Conservation (phyloP, 164 flowering plant genomes). For the Echeveria elegans region DNA sequence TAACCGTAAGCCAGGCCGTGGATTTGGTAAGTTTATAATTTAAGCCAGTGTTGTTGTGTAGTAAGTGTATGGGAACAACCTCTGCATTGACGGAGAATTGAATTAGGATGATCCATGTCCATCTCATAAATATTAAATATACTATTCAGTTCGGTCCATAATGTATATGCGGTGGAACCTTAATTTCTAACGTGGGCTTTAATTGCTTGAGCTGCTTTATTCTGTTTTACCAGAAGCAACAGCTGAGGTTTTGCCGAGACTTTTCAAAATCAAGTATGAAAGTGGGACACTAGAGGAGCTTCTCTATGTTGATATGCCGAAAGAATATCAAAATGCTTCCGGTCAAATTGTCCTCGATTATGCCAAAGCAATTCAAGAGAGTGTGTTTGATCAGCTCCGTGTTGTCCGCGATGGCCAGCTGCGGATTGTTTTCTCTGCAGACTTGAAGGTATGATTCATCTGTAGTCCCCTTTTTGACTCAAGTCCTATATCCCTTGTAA, state of each 20-base stretch:
- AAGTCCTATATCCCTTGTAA: background rate
- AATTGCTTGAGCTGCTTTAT: background rate
- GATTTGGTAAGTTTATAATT: constrained; percentile 64
- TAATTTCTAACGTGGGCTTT: background rate
- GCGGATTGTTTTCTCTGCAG: constrained; percentile 87
- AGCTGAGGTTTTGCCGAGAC: constrained; percentile 95
- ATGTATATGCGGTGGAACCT: background rate
- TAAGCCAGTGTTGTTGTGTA: background rate
- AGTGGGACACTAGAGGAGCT: constrained; percentile 98
- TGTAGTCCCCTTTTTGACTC: background rate
- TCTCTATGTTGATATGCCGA: constrained; percentile 97
- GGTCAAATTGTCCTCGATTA: constrained; percentile 97
- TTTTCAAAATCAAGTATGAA: constrained; percentile 96
- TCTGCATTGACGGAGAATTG: background rate
- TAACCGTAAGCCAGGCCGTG: constrained; percentile 96
- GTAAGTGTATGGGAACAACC: background rate
- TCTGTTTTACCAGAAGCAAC: constrained; percentile 68
- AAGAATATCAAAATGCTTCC: constrained; percentile 78
- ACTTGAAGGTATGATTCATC: constrained; percentile 56
- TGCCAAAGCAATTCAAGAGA: constrained; percentile 97
- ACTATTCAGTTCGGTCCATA: background rate
- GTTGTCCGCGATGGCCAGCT: constrained; percentile 99
- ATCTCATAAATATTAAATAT: too few relatives aligned
- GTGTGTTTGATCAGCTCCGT: constrained; percentile 97
- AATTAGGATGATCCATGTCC: background rate